Conservation (phyloP, 2,329 filamentous ascomycete species). For the Fusarium sp. region DNA sequence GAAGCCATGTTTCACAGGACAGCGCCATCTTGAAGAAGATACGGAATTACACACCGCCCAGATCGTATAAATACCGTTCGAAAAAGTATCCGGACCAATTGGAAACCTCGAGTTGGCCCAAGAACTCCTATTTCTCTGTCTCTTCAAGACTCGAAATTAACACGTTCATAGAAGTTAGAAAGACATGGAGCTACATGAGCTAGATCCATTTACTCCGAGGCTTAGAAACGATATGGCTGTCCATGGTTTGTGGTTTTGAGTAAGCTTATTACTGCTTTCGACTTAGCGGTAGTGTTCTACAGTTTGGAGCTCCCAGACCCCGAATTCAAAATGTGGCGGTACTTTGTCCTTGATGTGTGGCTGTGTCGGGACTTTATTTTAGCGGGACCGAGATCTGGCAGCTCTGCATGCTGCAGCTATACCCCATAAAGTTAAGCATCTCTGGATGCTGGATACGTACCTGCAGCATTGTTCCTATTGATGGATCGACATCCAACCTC, state of each 20-base stretch:
- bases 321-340: conserved; percentile 18
- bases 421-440: conserved; percentile 12
- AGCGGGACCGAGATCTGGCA: conserved; percentile 34
- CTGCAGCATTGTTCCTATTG: conserved; percentile 26
- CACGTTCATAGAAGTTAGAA: background rate
- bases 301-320: background rate
- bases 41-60: background rate
- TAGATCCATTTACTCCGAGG: background rate
- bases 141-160: background rate
- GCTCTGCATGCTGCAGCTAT: background rate
- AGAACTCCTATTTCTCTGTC: background rate
- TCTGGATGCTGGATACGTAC: conserved; percentile 29
- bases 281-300: background rate
- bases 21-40: conserved; percentile 1
- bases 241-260: background rate
- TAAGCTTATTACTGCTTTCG: background rate
- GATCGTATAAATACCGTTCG: background rate
- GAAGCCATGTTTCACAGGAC: conserved; percentile 32
- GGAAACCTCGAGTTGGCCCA: background rate
- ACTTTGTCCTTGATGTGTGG: conserved; percentile 2
- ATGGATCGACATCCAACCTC: conserved; percentile 37
- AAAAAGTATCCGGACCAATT: background rate
- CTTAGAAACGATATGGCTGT: background rate
- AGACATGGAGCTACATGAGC: background rate
- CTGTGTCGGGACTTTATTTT: conserved; percentile 38